These are phyloP conservation scores for Backusella liffmaniae DNA, from an alignment of 192 early-diverging fungal genomes.

Conservation along the genomic window DNA sequence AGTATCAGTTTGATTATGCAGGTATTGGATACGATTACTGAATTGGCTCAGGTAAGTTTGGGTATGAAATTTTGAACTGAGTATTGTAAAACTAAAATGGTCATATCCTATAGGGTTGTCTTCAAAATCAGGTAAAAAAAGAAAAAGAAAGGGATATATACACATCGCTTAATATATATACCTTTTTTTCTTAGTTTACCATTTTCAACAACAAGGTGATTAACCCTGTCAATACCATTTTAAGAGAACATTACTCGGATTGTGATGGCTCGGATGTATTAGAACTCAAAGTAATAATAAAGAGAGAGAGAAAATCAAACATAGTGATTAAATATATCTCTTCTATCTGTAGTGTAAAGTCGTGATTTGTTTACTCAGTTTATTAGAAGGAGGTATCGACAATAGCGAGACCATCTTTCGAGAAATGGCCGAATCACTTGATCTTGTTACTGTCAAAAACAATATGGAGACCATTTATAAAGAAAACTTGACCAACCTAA, in stretches of 20 bases:
- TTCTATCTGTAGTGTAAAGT: slow-evolving; percentile 21
- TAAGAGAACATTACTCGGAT: slow-evolving; percentile 14
- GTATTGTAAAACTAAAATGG: not conserved
- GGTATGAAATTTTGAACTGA: too few species aligned
- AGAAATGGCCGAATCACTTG: slow-evolving; percentile 18
- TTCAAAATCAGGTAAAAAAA: slow-evolving; percentile 24
- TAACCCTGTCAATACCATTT: slow-evolving; percentile 23
- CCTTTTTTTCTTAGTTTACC: slow-evolving; percentile 15
- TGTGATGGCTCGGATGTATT: slow-evolving; percentile 13
- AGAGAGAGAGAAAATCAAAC: too few species aligned
- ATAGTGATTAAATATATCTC: not conserved
- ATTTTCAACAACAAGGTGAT: slow-evolving; percentile 28
- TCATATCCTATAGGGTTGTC: slow-evolving; percentile 9
- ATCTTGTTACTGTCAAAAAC: slow-evolving; percentile 13
- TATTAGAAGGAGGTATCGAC: slow-evolving; percentile 26
- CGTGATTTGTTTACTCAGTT: slow-evolving; percentile 22
- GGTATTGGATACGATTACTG: slow-evolving; percentile 26
- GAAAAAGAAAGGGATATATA: too few species aligned
- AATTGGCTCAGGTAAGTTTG: slow-evolving; percentile 19
- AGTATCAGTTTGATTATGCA: slow-evolving; percentile 26
- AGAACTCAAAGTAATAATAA: slow-evolving; percentile 20
- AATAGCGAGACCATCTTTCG: slow-evolving; percentile 25
- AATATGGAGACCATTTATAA: slow-evolving; percentile 24
- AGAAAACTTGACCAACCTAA: not conserved
- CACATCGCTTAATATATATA: not conserved